phyloP scores from a whole-genome alignment of 305 asterid genomes.

The Fraxinus floribunda region DNA sequence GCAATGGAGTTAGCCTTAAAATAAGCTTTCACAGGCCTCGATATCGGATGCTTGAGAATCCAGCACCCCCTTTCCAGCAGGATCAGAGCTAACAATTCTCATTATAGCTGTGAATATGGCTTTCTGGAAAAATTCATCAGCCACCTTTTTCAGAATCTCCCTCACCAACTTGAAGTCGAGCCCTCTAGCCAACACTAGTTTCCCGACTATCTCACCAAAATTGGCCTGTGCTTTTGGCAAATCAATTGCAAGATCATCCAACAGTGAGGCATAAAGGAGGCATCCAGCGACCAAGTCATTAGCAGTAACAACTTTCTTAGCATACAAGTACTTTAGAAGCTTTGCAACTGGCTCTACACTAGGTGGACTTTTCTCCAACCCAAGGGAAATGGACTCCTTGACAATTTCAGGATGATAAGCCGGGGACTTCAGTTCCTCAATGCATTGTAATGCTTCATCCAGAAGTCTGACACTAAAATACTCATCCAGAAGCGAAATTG shows the following conservation, averaged over 20 bases:
- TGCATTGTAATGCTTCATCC: slow-evolving; percentile 68
- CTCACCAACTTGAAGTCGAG: slow-evolving; percentile 58
- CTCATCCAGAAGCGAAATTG: slow-evolving; percentile 51
- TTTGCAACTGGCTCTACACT: slow-evolving; percentile 51
- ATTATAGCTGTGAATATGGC: slow-evolving; percentile 42
- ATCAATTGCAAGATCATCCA: slow-evolving; percentile 82
- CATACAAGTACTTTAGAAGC: slow-evolving; percentile 50
- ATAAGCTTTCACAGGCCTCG: slow-evolving; percentile 54
- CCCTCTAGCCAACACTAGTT: slow-evolving; percentile 46
- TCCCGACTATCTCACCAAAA: slow-evolving; percentile 76
- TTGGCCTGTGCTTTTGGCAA: slow-evolving; percentile 73
- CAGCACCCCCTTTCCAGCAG: slow-evolving; percentile 48
- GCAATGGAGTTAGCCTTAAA: slow-evolving; percentile 25
- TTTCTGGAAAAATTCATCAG: slow-evolving; percentile 54
- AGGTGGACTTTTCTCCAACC: slow-evolving; percentile 73
- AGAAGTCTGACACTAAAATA: slow-evolving; percentile 55
- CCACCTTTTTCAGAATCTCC: slow-evolving; percentile 55
- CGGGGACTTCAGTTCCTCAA: slow-evolving; percentile 67
- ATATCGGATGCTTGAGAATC: slow-evolving; percentile 62
- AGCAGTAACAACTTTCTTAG: slow-evolving; percentile 45
- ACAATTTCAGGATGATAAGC: slow-evolving; percentile 63
- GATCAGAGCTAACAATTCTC: slow-evolving; percentile 37
- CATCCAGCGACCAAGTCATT: slow-evolving; percentile 50
- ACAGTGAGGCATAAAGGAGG: slow-evolving; percentile 39
- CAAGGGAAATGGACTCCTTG: slow-evolving; percentile 58